Evolutionary conservation across 768 basidiomycete species (phyloP), one percentile per base, ranked within the genome.

Genomic region (Leccinum boreale): DNA sequence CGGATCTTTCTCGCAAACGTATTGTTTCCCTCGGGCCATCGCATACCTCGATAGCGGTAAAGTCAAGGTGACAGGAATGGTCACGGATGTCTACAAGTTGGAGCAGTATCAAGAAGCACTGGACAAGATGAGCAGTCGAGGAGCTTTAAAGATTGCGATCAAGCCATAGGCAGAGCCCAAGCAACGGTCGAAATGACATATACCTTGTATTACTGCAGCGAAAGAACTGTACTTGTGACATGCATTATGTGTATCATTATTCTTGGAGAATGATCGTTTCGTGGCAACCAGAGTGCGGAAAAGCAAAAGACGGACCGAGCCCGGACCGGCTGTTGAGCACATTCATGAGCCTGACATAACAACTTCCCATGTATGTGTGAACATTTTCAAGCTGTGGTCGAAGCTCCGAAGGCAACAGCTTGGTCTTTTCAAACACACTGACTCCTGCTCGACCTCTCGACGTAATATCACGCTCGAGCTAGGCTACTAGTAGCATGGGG

Each of bases 1-100:
- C 58, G 92, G 92, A 12, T 94, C 92, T 1, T 94, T 94, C 77
- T 89, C 92, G 9, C 93, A 94, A 63, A 86, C 86, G 1, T 86
- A 78, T 74, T 94, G 92, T 73, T 94, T 96, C 86, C 91, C 92
- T 46, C 86, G 93, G 5, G 92, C 93, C 2, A 85, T 96, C 35
- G 89, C 86, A 12, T 94, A 94, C 70, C 84, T 96, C 19, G 93
- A 96, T 65, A 84, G 85, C 61, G 90, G 90, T 7, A 94, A 92
- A 75, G 78, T 94, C 65, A 87, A 79, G 55, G 82, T 89, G 23
- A 86, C 87, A 70, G 90, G 89, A n/a, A 89, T 92, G 79, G 87
- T 90, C 26, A 79, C 86, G 7, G 82, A 89, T 64, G 68, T 83
- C 14, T 90, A 81, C 73, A 83, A 82, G 62, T 70, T 90, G 53